Evolutionary conservation across 2,329 filamentous ascomycete species (phyloP).

Genomic region (Penicillium sumatraense): DNA sequence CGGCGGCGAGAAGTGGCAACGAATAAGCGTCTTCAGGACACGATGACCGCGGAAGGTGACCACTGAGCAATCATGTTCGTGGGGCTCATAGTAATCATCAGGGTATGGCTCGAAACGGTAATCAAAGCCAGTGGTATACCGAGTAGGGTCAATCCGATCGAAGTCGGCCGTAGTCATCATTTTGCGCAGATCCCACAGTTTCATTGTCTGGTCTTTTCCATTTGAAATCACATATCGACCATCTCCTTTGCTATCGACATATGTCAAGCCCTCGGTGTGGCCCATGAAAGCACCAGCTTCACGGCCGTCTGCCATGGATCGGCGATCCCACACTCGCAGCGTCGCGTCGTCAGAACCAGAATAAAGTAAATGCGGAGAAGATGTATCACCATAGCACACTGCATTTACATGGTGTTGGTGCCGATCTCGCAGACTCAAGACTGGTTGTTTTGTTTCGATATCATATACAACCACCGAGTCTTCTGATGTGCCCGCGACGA

Average conservation of each 20-base stretch:
- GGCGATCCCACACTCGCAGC: slow-evolving; percentile 93
- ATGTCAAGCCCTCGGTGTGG: slow-evolving; percentile 68
- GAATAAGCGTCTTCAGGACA: slow-evolving; percentile 86
- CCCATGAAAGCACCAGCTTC: slow-evolving; percentile 69
- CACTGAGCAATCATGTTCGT: slow-evolving; percentile 85
- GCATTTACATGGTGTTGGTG: slow-evolving; percentile 93
- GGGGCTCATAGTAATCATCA: slow-evolving; percentile 60
- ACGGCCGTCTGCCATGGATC: slow-evolving; percentile 66
- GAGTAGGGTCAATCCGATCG: slow-evolving; percentile 56
- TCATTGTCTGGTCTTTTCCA: slow-evolving; percentile 95
- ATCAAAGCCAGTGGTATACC: slow-evolving; percentile 65
- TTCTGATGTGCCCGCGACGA: slow-evolving; percentile 85
- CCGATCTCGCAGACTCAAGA: slow-evolving; percentile 73
- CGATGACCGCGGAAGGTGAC: slow-evolving; percentile 92
- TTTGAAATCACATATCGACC: slow-evolving; percentile 90
- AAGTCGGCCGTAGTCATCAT: slow-evolving; percentile 73
- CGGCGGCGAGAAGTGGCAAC: slow-evolving; percentile 92
- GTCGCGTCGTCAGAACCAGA: slow-evolving; percentile 94
- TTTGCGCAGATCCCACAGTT: slow-evolving; percentile 92
- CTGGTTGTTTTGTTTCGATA: slow-evolving; percentile 75
- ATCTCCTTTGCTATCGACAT: slow-evolving; percentile 82
- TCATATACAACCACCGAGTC: slow-evolving; percentile 87
- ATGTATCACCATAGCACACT: slow-evolving; percentile 89
- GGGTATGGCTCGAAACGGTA: slow-evolving; percentile 64
- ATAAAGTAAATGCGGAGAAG: slow-evolving; percentile 90